Evolutionary conservation across 1,139 yeast species (phyloP).

Genomic region (Hemisphaericaspora xylofermentans): DNA sequence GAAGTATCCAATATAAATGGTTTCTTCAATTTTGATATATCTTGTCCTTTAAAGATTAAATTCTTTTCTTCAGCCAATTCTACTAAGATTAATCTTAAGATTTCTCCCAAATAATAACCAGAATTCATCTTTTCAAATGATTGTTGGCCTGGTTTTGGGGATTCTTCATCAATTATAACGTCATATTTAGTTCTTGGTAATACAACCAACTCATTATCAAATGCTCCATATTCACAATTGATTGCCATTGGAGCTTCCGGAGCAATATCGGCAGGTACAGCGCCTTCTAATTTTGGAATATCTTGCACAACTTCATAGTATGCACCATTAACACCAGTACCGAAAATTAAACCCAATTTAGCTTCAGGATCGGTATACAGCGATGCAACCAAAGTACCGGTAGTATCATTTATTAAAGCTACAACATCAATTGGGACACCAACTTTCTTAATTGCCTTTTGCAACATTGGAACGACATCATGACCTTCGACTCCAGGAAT

Average conservation of each 20-base stretch:
- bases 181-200: slow-evolving; percentile 93
- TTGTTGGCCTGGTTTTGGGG: slow-evolving; percentile 97
- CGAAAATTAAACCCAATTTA: slow-evolving; percentile 93
- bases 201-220: slow-evolving; percentile 81
- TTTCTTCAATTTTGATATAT: slow-evolving; percentile 53
- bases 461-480: slow-evolving; percentile 91
- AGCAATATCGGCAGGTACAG: slow-evolving; percentile 60
- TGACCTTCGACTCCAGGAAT: slow-evolving; percentile 91
- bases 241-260: slow-evolving; percentile 82
- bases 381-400: slow-evolving; percentile 96
- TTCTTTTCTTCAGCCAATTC: slow-evolving; percentile 66
- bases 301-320: slow-evolving; percentile 76
- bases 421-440: slow-evolving; percentile 81
- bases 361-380: slow-evolving; percentile 86
- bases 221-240: slow-evolving; percentile 98
- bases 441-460: slow-evolving; percentile 62
- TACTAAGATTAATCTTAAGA: slow-evolving; percentile 74
- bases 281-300: slow-evolving; percentile 83
- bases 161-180: slow-evolving; percentile 70
- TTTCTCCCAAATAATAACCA: slow-evolving; percentile 94
- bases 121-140: slow-evolving; percentile 96
- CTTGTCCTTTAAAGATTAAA: slow-evolving; percentile 67
- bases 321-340: slow-evolving; percentile 98
- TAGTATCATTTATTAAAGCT: slow-evolving; percentile 94
- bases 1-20: slow-evolving; percentile 85